These are phyloP conservation scores for Eucalyptus dawsonii DNA, from an alignment of 345 rosid species.

Conservation along the genomic window DNA sequence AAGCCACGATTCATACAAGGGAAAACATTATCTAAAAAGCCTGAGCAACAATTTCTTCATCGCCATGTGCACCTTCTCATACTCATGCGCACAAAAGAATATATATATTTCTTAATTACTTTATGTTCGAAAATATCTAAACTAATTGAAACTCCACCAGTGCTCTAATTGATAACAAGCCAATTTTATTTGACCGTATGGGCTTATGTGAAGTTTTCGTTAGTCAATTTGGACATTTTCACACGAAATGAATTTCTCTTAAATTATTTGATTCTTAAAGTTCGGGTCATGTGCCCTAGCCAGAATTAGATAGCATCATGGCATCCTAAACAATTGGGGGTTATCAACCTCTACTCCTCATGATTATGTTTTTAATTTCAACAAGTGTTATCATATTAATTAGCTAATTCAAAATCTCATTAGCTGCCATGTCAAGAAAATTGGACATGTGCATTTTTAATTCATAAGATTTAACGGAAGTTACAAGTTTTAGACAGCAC, in stretches of 20 bases:
- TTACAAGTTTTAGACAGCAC: constrained; percentile 8
- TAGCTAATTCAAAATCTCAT: background rate
- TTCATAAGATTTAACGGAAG: background rate
- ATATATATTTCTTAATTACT: too few relatives aligned
- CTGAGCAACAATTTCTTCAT: too few relatives aligned
- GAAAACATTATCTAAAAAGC: too few relatives aligned
- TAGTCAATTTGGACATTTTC: too few relatives aligned
- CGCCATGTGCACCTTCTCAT: too few relatives aligned
- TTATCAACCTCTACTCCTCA: background rate
- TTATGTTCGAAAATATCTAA: too few relatives aligned
- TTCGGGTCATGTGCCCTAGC: accelerated
- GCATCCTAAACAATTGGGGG: background rate
- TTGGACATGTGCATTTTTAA: accelerated
- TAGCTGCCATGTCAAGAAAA: background rate
- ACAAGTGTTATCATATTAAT: background rate
- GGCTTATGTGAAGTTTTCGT: background rate
- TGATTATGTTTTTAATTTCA: background rate
- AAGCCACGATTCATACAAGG: too few relatives aligned
- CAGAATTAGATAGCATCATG: background rate
- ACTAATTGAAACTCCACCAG: too few relatives aligned
- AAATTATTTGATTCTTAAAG: background rate
- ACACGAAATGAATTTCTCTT: too few relatives aligned
- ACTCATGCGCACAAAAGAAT: too few relatives aligned
- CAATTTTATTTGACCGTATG: too few relatives aligned
- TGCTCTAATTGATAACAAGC: background rate